Evolutionary conservation across 768 basidiomycete genomes (phyloP).

Genomic region (Kwoniella dendrophila): DNA sequence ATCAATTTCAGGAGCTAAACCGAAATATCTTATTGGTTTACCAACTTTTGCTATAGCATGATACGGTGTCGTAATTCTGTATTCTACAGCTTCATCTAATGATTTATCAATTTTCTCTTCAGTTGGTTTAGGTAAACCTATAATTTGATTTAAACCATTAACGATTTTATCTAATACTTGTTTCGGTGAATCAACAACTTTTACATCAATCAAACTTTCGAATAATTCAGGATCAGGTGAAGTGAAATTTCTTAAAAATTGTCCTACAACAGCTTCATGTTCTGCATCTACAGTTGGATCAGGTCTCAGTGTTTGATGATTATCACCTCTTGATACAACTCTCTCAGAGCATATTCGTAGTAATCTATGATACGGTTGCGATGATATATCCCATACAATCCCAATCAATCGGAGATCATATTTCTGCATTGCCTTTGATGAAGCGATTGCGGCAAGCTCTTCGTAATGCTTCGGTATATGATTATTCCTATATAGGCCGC

Average conservation of each 20-base stretch:
- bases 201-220: constrained; percentile 60
- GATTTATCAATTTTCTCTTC: constrained; percentile 65
- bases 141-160: constrained; percentile 59
- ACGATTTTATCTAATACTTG: constrained; percentile 69
- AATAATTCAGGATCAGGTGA: constrained; percentile 64
- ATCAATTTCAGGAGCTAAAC: constrained; percentile 72
- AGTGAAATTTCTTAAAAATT: constrained; percentile 65
- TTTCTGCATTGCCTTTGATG: constrained; percentile 37
- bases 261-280: constrained; percentile 82
- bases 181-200: constrained; percentile 59
- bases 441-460: constrained; percentile 65
- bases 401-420: constrained; percentile 72
- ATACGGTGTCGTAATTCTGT: constrained; percentile 55
- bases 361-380: constrained; percentile 63
- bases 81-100: constrained; percentile 58
- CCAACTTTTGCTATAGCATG: constrained; percentile 49
- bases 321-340: constrained; percentile 71
- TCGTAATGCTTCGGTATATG: constrained; percentile 79
- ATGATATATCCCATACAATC: constrained; percentile 71
- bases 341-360: constrained; percentile 79
- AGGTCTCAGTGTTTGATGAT: constrained; percentile 77
- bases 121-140: constrained; percentile 63
- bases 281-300: constrained; percentile 59
- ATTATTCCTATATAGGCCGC: constrained; percentile 69
- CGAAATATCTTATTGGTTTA: constrained; percentile 65